A percentile compares a stretch with the other conserved stretches of the same genome.
These are phyloP conservation scores for Phytophthora brassicae DNA, from an alignment of 352 stramenopile genomes.

Conservation along the genomic window DNA sequence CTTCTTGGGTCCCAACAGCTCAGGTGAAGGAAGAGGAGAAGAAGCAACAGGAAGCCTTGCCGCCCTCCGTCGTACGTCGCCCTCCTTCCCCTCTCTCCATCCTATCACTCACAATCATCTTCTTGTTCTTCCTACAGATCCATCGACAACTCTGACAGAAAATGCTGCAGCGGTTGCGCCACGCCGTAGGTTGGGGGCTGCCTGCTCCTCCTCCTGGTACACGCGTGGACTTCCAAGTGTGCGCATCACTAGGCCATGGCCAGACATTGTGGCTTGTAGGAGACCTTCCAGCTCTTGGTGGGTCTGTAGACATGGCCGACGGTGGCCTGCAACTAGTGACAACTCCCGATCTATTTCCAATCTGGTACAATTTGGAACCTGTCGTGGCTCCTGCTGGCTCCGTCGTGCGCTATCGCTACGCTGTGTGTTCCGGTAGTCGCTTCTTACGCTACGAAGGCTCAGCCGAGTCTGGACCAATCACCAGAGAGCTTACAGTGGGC, in stretches of 20 bases:
- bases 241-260: conserved; percentile 68
- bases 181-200: conserved; percentile 76
- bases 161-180: conserved; percentile 84
- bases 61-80: too few relatives aligned
- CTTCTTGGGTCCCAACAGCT: too few relatives aligned
- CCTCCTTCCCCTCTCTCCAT: too few relatives aligned
- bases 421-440: conserved; percentile 72
- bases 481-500: conserved; percentile 58
- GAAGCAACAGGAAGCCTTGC: too few relatives aligned
- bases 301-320: conserved; percentile 59
- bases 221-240: conserved; percentile 84
- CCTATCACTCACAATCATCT: too few relatives aligned
- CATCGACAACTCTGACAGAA: too few relatives aligned
- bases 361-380: conserved; percentile 89
- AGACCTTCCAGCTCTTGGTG: conserved; percentile 67
- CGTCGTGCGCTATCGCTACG: conserved; percentile 84
- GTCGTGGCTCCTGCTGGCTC: conserved; percentile 64
- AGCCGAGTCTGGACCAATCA: conserved; percentile 36
- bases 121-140: too few relatives aligned
- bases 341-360: conserved; percentile 84
- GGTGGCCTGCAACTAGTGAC: conserved; percentile 78
- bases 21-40: too few relatives aligned
- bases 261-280: conserved; percentile 84
- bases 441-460: conserved; percentile 78
- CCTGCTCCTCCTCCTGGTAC: conserved; percentile 58